These are phyloP conservation scores for Barnettozyma siamensis DNA, from an alignment of 805 yeast species.

Conservation along the genomic window DNA sequence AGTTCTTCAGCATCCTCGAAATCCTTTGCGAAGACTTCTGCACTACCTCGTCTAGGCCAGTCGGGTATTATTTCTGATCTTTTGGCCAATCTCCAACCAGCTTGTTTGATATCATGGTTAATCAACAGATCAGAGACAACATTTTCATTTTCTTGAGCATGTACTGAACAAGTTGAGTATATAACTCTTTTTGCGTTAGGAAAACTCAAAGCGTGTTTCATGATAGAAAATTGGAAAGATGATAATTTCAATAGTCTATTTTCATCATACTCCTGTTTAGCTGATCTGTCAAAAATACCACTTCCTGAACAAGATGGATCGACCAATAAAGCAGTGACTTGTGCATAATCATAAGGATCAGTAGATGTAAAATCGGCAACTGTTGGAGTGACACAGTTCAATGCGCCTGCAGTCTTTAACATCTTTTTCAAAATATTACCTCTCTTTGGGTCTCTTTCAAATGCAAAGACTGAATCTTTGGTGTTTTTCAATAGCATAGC, in stretches of 20 bases:
- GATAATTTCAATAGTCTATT: slow-evolving; percentile 68
- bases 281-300: slow-evolving; percentile 78
- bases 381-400: slow-evolving; percentile 37
- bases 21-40: slow-evolving; percentile 51
- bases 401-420: slow-evolving; percentile 74
- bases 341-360: slow-evolving; percentile 46
- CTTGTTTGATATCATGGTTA: slow-evolving; percentile 54
- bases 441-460: slow-evolving; percentile 77
- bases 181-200: slow-evolving; percentile 75
- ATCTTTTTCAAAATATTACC: slow-evolving; percentile 65
- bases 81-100: slow-evolving; percentile 72
- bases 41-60: slow-evolving; percentile 85
- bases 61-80: slow-evolving; percentile 59
- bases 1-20: slow-evolving; percentile 44
- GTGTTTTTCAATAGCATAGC: slow-evolving; percentile 54
- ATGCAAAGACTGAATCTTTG: slow-evolving; percentile 57
- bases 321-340: slow-evolving; percentile 75
- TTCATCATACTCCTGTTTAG: slow-evolving; percentile 39
- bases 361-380: slow-evolving; percentile 43
- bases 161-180: slow-evolving; percentile 93
- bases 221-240: slow-evolving; percentile 81
- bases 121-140: slow-evolving; percentile 76
- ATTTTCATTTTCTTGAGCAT: slow-evolving; percentile 88
- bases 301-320: slow-evolving; percentile 99
- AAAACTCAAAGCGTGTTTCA: slow-evolving; percentile 81